Evolutionary conservation across 139 green algal genomes (phyloP).

Genomic region (Coccomyxa sp.): DNA sequence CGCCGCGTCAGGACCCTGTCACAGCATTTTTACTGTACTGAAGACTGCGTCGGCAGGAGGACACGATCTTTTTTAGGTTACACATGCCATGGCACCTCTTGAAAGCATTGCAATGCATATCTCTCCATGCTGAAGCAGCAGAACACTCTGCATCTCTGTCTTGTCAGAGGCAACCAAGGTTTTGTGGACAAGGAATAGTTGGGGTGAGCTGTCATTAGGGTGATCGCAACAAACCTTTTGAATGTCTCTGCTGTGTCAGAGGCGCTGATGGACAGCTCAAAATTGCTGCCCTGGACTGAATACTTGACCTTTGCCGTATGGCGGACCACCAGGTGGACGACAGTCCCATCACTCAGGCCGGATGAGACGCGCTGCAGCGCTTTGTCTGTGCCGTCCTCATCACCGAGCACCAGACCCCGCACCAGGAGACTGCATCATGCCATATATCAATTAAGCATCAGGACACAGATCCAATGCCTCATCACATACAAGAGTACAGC

Average conservation of each 20-base stretch:
- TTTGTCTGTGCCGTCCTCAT: neutral
- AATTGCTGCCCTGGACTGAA: neutral
- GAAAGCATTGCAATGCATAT: neutral
- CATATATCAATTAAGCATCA: conserved; percentile 12
- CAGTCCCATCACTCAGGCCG: neutral
- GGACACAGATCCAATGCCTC: too few relatives aligned
- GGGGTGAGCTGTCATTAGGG: neutral
- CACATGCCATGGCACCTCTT: too few relatives aligned
- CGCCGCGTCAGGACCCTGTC: too few relatives aligned
- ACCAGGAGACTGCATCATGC: conserved; percentile 11
- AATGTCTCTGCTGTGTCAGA: neutral
- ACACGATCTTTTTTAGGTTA: too few relatives aligned
- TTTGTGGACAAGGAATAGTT: neutral
- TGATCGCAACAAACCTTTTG: neutral
- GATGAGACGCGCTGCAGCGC: neutral
- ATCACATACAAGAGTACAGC: too few relatives aligned
- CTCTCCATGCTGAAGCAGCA: neutral
- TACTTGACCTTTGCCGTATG: conserved; percentile 32
- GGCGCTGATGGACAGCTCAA: neutral
- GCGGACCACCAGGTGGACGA: conserved; percentile 49
- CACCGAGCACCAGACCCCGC: conserved; percentile 6
- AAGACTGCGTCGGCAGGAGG: too few relatives aligned
- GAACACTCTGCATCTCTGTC: neutral
- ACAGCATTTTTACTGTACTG: too few relatives aligned
- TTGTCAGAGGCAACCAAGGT: neutral